A percentile compares a stretch with the other conserved stretches of the same genome.
These are phyloP conservation scores for Diaporthe caulivora DNA, from an alignment of 2,329 filamentous ascomycete genomes.

Conservation along the genomic window DNA sequence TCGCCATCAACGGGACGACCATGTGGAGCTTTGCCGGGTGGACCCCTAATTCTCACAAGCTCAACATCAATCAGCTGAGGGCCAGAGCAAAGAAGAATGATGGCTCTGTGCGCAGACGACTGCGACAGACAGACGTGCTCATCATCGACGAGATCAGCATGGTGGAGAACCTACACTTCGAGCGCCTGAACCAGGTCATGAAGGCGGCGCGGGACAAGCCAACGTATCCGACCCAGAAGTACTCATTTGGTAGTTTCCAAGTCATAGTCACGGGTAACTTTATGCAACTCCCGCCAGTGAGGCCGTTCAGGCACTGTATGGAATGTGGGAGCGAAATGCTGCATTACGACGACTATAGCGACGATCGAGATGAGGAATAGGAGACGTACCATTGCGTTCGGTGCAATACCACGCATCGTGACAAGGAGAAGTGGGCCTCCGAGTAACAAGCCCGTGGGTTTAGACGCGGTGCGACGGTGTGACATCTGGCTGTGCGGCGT, in stretches of 20 bases:
- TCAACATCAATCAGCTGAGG: conserved; percentile 51
- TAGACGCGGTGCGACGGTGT: too few relatives aligned
- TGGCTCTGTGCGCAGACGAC: conserved; percentile 48
- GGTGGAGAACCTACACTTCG: conserved; percentile 68
- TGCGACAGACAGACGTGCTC: conserved; percentile 63
- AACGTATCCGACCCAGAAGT: conserved; percentile 5
- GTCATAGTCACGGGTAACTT: conserved; percentile 71
- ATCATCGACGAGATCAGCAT: conserved; percentile 78
- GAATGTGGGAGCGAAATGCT: conserved; percentile 56
- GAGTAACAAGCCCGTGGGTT: conserved; percentile 63
- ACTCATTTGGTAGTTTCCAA: conserved; percentile 61
- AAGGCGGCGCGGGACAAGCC: conserved; percentile 49
- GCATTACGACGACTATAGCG: neutral
- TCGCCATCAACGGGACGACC: conserved; percentile 68
- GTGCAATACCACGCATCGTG: conserved; percentile 52
- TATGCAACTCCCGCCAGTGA: conserved; percentile 70
- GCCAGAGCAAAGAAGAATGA: conserved; percentile 44
- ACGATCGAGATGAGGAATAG: conserved; percentile 27
- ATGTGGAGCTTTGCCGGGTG: conserved; percentile 70
- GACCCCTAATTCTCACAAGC: conserved; percentile 60
- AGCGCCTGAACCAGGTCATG: conserved; percentile 62
- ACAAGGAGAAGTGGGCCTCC: conserved; percentile 72
- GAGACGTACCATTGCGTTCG: conserved; percentile 48
- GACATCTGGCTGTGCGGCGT: too few relatives aligned
- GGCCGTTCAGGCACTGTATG: conserved; percentile 66